Evolutionary conservation across 805 yeast genomes (phyloP), one percentile per base, ranked within the genome.

Genomic region (Candida sphagnicola): DNA sequence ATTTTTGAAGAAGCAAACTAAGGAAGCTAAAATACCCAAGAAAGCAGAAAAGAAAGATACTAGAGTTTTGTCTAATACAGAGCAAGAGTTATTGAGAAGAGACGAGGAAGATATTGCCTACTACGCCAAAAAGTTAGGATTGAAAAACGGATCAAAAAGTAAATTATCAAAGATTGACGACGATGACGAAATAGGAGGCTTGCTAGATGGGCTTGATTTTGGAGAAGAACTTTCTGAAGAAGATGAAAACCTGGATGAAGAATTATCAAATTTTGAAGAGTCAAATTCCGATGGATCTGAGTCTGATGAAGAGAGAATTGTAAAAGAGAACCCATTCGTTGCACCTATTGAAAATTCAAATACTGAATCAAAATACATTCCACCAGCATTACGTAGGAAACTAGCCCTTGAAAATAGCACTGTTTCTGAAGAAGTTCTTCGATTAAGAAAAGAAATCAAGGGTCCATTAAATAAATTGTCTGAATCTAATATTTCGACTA

Each of bases 391-490:
- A 40, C 74, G 98, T 42, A 72, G 77, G 32, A 73, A 70, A 49
- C 50, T 67, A 54, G 72, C 70, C 0, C 44, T 73, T 42, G 73
- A 70, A 35, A 50, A 48, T 0, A 60, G 52, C 3, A 68, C 64
- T 2, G 51, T 45, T 2, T 59, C 71, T 1, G 54, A 55, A 13
- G 78, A 73, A 39, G 54, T 68, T 5, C 35, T 65, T 2, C 74
- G 70, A 26, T 62, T 90, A 26, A 73, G 74, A 38, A 77, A 80
- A 49, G 64, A 78, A 4, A 74, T 90, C 34, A 93, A 89, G 51
- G 90, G 97, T 42, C 79, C 88, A 1, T 67, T 93, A 51, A 93
- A 93, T 58, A 83, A 80, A 58, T 70, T 93, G n/a, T 85, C 96
- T 1, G 98, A 91, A 50, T 80, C 95, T 1, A 93, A 90, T 45